Evolutionary conservation across 1,284 basidiomycete species (phyloP).

Genomic region (Malassezia japonica): DNA sequence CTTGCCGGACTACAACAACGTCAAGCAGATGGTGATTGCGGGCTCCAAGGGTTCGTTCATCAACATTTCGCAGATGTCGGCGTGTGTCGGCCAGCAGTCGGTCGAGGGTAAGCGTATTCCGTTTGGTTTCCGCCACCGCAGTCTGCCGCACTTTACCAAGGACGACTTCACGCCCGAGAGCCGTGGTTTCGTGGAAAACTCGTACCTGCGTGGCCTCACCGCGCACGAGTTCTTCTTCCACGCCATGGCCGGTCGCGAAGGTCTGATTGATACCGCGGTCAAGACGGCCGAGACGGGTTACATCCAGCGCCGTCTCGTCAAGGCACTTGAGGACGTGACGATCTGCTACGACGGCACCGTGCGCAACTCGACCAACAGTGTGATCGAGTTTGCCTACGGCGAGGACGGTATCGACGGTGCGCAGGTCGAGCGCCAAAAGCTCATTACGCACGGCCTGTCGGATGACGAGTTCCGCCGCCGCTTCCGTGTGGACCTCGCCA

Average conservation of each 20-base stretch:
- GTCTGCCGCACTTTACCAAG: constrained; percentile 93
- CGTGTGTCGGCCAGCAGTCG: constrained; percentile 95
- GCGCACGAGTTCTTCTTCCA: constrained; percentile 99
- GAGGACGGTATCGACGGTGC: constrained; percentile 99
- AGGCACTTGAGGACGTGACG: constrained; percentile 94
- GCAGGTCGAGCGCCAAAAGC: constrained; percentile 87
- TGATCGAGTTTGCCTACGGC: constrained; percentile 93
- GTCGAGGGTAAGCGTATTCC: constrained; percentile 97
- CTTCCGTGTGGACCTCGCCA: constrained; percentile 79
- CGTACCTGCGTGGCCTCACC: constrained; percentile 91
- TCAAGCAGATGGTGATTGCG: constrained; percentile 99
- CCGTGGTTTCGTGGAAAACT: constrained; percentile 99
- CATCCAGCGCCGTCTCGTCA: constrained; percentile 94
- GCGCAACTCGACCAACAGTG: constrained; percentile 64
- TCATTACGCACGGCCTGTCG: constrained; percentile 77
- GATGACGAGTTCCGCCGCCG: constrained; percentile 76
- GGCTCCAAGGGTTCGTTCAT: constrained; percentile 88
- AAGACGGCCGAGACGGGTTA: constrained; percentile 99
- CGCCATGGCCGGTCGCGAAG: constrained; percentile 98
- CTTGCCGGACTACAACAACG: constrained; percentile 96
- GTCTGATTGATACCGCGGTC: constrained; percentile 97
- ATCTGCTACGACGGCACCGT: constrained; percentile 97
- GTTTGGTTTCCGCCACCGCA: constrained; percentile 93
- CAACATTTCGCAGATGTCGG: constrained; percentile 99
- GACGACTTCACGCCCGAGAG: constrained; percentile 97